phyloP scores from a whole-genome alignment of 1,284 basidiomycete species.

The Ustilago sp. region DNA sequence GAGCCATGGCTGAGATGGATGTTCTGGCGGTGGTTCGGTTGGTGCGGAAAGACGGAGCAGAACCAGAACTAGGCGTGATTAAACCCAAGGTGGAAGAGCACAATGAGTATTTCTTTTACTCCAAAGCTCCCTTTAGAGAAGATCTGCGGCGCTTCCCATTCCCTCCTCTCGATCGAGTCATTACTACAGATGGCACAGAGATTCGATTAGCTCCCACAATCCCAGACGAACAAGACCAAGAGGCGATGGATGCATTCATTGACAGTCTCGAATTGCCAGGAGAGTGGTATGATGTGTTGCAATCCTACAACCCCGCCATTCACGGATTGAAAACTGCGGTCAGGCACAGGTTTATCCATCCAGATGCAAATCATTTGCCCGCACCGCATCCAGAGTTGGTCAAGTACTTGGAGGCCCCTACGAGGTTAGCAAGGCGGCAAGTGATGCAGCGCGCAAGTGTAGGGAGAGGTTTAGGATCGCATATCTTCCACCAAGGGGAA shows the following conservation, averaged over 20 bases:
- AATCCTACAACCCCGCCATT: constrained; percentile 87
- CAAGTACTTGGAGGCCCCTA: constrained; percentile 86
- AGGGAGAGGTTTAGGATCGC: constrained; percentile 43
- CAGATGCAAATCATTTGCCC: constrained; percentile 80
- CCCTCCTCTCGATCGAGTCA: constrained; percentile 80
- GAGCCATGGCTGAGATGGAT: constrained; percentile 79
- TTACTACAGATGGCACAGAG: constrained; percentile 80
- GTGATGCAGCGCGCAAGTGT: constrained; percentile 33
- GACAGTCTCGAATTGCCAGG: constrained; percentile 84
- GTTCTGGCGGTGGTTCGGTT: constrained; percentile 83
- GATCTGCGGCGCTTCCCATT: constrained; percentile 89
- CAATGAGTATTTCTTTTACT: constrained; percentile 53
- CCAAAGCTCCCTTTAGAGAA: constrained; percentile 91
- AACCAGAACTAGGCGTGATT: constrained; percentile 75
- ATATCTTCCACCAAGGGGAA: constrained; percentile 43
- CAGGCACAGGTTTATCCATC: constrained; percentile 82
- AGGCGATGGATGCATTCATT: constrained; percentile 86
- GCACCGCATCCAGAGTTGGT: constrained; percentile 85
- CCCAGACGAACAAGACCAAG: constrained; percentile 81
- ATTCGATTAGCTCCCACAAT: constrained; percentile 83
- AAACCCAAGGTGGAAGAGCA: constrained; percentile 51
- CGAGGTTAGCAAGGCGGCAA: constrained; percentile 72
- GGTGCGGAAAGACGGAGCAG: constrained; percentile 79
- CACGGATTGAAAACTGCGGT: constrained; percentile 93
- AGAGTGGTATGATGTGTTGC: constrained; percentile 80